phyloP scores from a whole-genome alignment of 805 yeast species.

The Lipomyces yamanashiensis region DNA sequence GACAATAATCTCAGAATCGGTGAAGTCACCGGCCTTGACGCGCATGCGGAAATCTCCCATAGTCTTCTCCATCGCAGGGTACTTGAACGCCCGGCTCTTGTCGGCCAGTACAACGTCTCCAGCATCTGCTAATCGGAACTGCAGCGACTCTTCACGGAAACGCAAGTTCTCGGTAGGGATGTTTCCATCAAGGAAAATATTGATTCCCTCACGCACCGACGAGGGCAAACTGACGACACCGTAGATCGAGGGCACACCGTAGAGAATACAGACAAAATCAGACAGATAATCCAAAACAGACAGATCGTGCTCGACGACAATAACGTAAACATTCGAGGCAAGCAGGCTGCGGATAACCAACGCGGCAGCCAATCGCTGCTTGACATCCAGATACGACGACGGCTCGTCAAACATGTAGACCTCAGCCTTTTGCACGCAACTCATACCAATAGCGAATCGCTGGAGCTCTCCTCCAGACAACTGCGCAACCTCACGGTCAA shows the following conservation, averaged over 20 bases:
- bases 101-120: constrained; percentile 75
- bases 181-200: constrained; percentile 97
- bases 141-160: constrained; percentile 93
- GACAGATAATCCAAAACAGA: constrained; percentile 96
- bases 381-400: constrained; percentile 95
- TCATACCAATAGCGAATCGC: constrained; percentile 97
- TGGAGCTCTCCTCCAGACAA: constrained; percentile 99
- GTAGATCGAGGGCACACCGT: constrained; percentile 98
- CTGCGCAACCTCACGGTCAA: constrained; percentile 85
- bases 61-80: constrained; percentile 85
- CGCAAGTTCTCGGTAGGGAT: constrained; percentile 96
- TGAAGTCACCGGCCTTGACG: constrained; percentile 86
- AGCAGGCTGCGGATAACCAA: constrained; percentile 86
- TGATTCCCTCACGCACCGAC: constrained; percentile 98
- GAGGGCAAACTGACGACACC: constrained; percentile 98
- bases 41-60: constrained; percentile 93
- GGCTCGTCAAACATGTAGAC: constrained; percentile 99
- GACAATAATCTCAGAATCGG: constrained; percentile 94
- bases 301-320: constrained; percentile 98
- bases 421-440: constrained; percentile 91
- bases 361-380: constrained; percentile 98
- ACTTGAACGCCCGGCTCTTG: constrained; percentile 74
- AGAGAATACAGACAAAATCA: constrained; percentile 93
- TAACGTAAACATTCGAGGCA: constrained; percentile 72
- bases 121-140: constrained; percentile 90